phyloP scores from a whole-genome alignment of 345 rosid species.

The Pistacia vera region DNA sequence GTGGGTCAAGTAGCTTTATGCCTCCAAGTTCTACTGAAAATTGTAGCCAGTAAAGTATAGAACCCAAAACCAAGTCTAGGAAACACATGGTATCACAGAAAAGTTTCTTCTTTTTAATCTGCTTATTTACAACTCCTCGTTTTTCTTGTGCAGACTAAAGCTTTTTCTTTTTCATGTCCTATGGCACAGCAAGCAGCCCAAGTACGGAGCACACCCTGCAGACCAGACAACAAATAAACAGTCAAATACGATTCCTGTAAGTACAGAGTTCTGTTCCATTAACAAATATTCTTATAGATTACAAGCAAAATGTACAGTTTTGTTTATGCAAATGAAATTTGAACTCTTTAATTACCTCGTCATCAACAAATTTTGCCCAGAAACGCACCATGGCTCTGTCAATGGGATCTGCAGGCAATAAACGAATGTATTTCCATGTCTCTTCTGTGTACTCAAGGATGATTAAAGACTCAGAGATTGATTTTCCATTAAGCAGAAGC shows the following conservation, averaged over 20 bases:
- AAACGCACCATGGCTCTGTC: slow-evolving; percentile 18
- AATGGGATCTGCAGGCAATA: slow-evolving; percentile 14
- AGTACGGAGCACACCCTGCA: slow-evolving; percentile 23
- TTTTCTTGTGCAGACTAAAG: slow-evolving; percentile 18
- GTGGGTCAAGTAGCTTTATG: too few relatives aligned
- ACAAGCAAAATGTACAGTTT: too few relatives aligned
- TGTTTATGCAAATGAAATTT: background rate
- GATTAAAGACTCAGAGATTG: slow-evolving; percentile 16
- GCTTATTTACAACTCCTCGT: slow-evolving; percentile 24
- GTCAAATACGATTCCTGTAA: background rate
- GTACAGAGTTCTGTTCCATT: background rate
- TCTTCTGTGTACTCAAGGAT: slow-evolving; percentile 18
- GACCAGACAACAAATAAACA: background rate
- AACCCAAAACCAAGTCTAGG: too few relatives aligned
- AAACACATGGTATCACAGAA: too few relatives aligned
- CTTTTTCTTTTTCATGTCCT: slow-evolving; percentile 33
- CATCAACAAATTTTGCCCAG: slow-evolving; percentile 20
- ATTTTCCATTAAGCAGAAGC: slow-evolving; percentile 6
- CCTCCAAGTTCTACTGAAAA: too few relatives aligned
- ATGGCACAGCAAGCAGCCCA: slow-evolving; percentile 26
- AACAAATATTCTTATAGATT: too few relatives aligned
- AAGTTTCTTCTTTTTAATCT: too few relatives aligned
- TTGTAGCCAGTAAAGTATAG: too few relatives aligned
- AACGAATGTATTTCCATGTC: background rate
- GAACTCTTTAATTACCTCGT: slow-evolving; percentile 11